Evolutionary conservation across 2,329 filamentous ascomycete genomes (phyloP).

Genomic region (Aspergillus sergii): DNA sequence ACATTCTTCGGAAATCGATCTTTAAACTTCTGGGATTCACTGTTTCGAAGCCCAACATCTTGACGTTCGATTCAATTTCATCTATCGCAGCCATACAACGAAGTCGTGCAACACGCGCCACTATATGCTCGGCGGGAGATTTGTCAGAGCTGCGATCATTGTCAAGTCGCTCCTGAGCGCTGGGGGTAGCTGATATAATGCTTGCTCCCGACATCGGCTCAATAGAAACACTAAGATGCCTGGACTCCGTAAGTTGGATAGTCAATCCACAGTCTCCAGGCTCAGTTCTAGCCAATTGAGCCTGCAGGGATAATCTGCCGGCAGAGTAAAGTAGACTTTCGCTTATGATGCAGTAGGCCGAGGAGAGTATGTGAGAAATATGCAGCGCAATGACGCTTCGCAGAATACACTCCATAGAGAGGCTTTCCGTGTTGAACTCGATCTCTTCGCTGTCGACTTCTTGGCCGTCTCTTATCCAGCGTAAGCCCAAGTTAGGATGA

Average conservation of each 20-base stretch:
- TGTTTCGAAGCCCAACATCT: constrained; percentile 41
- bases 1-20: constrained; percentile 58
- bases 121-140: constrained; percentile 47
- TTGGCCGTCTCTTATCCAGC: constrained; percentile 84
- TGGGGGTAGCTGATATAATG: constrained; percentile 67
- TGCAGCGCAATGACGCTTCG: constrained; percentile 76
- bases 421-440: constrained; percentile 63
- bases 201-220: constrained; percentile 80
- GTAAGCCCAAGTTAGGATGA: constrained; percentile 46
- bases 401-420: constrained; percentile 76
- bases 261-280: constrained; percentile 69
- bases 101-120: constrained; percentile 40
- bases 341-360: constrained; percentile 64
- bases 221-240: constrained; percentile 65
- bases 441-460: constrained; percentile 72
- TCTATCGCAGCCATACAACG: constrained; percentile 44
- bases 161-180: constrained; percentile 61
- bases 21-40: constrained; percentile 40
- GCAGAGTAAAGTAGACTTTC: constrained; percentile 63
- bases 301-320: constrained; percentile 59
- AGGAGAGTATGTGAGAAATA: constrained; percentile 69
- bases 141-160: constrained; percentile 61
- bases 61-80: constrained; percentile 41
- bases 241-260: constrained; percentile 68
- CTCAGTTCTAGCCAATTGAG: constrained; percentile 62